These are phyloP conservation scores for Parasitella parasitica DNA, from an alignment of 371 early-diverging fungal genomes.

Conservation along the genomic window DNA sequence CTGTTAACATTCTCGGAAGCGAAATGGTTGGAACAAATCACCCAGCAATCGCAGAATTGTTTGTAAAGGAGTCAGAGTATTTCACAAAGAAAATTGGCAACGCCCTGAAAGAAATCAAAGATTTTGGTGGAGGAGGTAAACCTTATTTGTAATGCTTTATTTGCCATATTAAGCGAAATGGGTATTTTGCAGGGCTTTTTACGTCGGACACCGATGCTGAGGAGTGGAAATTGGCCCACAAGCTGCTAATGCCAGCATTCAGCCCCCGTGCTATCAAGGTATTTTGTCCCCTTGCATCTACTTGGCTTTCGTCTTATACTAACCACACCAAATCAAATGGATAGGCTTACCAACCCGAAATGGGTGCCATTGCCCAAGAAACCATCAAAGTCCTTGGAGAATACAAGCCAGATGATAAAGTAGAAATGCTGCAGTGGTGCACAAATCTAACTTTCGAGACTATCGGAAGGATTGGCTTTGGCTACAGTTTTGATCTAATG, in stretches of 20 bases:
- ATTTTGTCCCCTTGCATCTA: neutral
- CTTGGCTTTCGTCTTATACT: neutral
- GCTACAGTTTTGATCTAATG: conserved; percentile 51
- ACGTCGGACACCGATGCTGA: conserved; percentile 40
- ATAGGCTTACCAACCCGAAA: conserved; percentile 41
- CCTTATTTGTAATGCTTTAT: neutral
- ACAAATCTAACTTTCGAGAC: conserved; percentile 55
- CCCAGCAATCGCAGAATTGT: conserved; percentile 33
- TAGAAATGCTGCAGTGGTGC: conserved; percentile 49
- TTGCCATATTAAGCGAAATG: neutral
- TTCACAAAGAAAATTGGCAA: conserved; percentile 33
- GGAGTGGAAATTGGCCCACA: conserved; percentile 52
- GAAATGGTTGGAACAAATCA: conserved; percentile 25
- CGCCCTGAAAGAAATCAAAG: conserved; percentile 27
- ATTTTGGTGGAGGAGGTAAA: conserved; percentile 32
- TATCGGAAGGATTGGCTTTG: conserved; percentile 55
- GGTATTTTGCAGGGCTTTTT: conserved; percentile 16
- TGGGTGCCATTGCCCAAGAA: conserved; percentile 36
- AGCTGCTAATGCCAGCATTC: conserved; percentile 53
- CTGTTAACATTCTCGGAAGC: conserved; percentile 15
- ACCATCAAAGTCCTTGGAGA: conserved; percentile 32
- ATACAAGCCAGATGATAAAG: conserved; percentile 31
- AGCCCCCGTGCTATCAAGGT: conserved; percentile 35
- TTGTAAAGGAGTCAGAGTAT: conserved; percentile 34
- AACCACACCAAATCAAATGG: neutral